Evolutionary conservation across 2,329 filamentous ascomycete species (phyloP), one percentile per base, ranked within the genome.

Genomic region (Nectriaceae sp.): DNA sequence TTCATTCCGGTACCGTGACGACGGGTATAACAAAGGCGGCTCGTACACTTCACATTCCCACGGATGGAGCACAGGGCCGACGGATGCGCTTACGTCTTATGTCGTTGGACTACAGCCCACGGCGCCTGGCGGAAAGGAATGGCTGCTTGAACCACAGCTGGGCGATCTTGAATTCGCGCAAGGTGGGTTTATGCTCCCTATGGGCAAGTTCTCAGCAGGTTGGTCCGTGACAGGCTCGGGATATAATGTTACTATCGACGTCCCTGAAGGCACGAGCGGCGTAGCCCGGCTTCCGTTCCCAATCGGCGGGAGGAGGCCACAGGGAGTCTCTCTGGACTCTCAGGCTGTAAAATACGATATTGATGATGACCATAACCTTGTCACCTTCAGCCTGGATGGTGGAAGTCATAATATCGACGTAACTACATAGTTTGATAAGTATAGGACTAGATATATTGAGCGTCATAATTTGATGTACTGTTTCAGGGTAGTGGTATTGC

Each of bases 1-100:
- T 3, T 76, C 70, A 0, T 87, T 81, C 53, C 78, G 75, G 2
- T 87, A 86, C 57, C 71, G 80, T 2, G 71, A 68, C 24, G 67
- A 73, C 5, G 81, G 80, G 0, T 84, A 85, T 52, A 31, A 40
- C 5, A 70, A 75, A 40, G 76, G 79, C 45, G 68, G 66, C 42
- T 68, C 66, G 13, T 75, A 77, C 47, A 74, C 74, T 5, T 73
- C 69, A n/a, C 76, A 78, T 50, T 66, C 75, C 13, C 75, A 79
- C 58, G 75, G 76, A 8, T 79, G 76, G 76, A 70, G 71, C 10
- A 72, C 71, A 0, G 76, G 76, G 0, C 76, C 76, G 11, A 75
- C 75, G 2, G 71, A 70, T 37, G 72, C 75, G 2, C 57, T 79
- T 47, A 76, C 70, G 1, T 68, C 72, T 42, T 68, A 68, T 21